Evolutionary conservation across 805 yeast species (phyloP), one percentile per base, ranked within the genome.

Genomic region (Wickerhamiella bombiphila): DNA sequence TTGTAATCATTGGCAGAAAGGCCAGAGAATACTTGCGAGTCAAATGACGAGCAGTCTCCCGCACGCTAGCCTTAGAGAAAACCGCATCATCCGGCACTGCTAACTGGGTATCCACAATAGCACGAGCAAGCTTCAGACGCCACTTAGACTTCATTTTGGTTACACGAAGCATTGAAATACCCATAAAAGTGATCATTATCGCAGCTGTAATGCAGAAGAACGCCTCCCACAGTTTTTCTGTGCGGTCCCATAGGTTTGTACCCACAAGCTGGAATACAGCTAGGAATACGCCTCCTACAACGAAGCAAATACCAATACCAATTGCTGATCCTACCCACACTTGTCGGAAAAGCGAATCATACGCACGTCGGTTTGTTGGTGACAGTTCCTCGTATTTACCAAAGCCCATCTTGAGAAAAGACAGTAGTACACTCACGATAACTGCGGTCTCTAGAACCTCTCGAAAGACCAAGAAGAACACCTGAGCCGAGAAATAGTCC

Each of bases 191-290:
- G 42, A 85, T 85, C 41, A 85, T 72, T 1, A 78, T 50, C 15
- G 91, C 72, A 3, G 94, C 83, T 22, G 83, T 55, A 11, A 86
- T 65, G 48, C 88, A 78, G 52, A 85, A 74, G 1, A 75, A 59
- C 5, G 94, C 94, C 54, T 85, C 96, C 80, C 94, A 85, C 37
- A 81, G 65, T 50, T 91, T 73, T 55, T 85, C 96, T 29, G 94
- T 78, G 42, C 74, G 61, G 6, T 86, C 71, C 95, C 95, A 85
- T 38, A 81, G 60, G 58, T 85, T 93, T 19, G 76, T 72, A 13
- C 94, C 94, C 22, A 86, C 60, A 32, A 74, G 53, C 51, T 83
- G 82, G 56, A 85, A 85, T 3, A 75, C 63, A 8, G 66, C 58
- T 22, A 85, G 72, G 53, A 85, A 79, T 0, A 71, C 55, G 3